Base-by-base conservation (phyloP, 768 basidiomycete genomes). In the Brasilioporus rufonigricans region DNA sequence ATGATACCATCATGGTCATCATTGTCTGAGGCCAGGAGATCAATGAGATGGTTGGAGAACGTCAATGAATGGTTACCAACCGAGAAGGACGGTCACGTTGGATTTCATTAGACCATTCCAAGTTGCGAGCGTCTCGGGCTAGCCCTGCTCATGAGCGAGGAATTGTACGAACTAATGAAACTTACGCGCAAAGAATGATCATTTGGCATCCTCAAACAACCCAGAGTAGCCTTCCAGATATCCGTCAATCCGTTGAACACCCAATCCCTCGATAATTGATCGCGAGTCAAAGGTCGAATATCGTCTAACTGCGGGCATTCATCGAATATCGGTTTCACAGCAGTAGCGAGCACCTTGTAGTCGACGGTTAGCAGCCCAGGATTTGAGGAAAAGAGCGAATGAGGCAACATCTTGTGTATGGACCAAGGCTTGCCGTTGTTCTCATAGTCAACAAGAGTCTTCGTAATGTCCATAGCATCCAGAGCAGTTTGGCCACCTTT, bases 31-130 rank as follows among this genome's bases (percentile, higher is more conserved):
- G 35, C n/a, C 14, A 39, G 48, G 47, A 43, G 14, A 57, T 64
- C 29, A 65, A 52, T 27, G n/a, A 48, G 4, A 27, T 23, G 6
- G 9, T n/a, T n/a, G 4, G 23, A 26, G 1, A 18, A 52, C 24
- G 49, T n/a, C 23, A n/a, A 27, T 33, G 10, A 64, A 71, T 18
- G 35, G 21, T 36, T 21, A 83, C 84, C 76, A 72, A 85, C 85
- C 82, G 68, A 81, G 71, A 6, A 81, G 67, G 47, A 69, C 62
- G 0, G 73, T 62, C 16, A 82, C 75, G 31, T 80, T 80, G 3
- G 79, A 75, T 48, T 73, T 75, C 36, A 88, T 59, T 31, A 90
- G 65, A 39, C 79, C 78, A 35, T 76, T 71, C 87, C 87, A 90
- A 9, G 83, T 75, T 14, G 72, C 73, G 8, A 80, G 61, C 5